A percentile compares a stretch with the other conserved stretches of the same genome.
These are phyloP conservation scores for Aspergillus melleus DNA, from an alignment of 2,329 filamentous ascomycete species.

Conservation along the genomic window DNA sequence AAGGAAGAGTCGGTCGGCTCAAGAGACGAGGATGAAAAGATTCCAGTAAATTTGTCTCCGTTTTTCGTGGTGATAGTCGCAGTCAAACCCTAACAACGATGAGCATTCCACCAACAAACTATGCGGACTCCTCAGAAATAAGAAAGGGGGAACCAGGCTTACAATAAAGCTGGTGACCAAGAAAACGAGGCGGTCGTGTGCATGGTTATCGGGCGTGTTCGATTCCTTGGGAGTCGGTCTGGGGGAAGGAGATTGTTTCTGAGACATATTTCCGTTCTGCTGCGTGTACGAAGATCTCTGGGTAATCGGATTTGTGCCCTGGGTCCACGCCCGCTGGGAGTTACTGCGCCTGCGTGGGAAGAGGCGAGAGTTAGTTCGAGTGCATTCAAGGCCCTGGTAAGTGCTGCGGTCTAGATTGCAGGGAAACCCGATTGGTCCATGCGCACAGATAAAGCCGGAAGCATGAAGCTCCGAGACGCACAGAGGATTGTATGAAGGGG, in stretches of 20 bases:
- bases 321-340: slow-evolving; percentile 61
- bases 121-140: neutral
- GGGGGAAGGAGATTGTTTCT: slow-evolving; percentile 42
- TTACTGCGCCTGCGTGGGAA: slow-evolving; percentile 48
- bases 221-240: slow-evolving; percentile 49
- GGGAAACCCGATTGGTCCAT: neutral
- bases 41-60: slow-evolving; percentile 62
- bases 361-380: slow-evolving; percentile 22
- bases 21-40: slow-evolving; percentile 58
- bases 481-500: neutral
- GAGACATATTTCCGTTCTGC: slow-evolving; percentile 55
- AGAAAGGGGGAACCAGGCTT: slow-evolving; percentile 31
- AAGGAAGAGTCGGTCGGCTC: slow-evolving; percentile 56
- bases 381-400: slow-evolving; percentile 1
- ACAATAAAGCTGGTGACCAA: slow-evolving; percentile 61
- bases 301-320: slow-evolving; percentile 62
- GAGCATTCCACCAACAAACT: slow-evolving; percentile 13
- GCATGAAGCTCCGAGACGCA: neutral
- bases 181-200: slow-evolving; percentile 61
- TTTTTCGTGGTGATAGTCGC: slow-evolving; percentile 58
- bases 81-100: slow-evolving; percentile 52
- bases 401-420: neutral
- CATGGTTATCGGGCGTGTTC: slow-evolving; percentile 57
- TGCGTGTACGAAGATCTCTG: slow-evolving; percentile 53
- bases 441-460: neutral